phyloP scores from a whole-genome alignment of 1,139 yeast species.

The Maudiozyma humilis region DNA sequence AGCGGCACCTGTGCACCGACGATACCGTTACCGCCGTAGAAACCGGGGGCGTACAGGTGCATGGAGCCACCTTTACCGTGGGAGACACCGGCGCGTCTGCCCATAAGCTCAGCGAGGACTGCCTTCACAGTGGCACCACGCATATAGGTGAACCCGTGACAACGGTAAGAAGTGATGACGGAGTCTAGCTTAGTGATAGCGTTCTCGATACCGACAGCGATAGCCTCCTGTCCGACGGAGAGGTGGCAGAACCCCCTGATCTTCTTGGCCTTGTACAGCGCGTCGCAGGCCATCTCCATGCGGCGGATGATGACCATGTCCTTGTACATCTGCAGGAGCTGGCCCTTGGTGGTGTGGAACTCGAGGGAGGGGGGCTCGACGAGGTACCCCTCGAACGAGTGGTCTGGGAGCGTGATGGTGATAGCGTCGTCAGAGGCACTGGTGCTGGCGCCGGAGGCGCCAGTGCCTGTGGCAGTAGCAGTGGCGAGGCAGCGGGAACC shows the following conservation, averaged over 20 bases:
- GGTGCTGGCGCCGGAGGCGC: slow-evolving; percentile 34
- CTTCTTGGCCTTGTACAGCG: slow-evolving; percentile 94
- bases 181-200: slow-evolving; percentile 82
- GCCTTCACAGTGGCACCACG: slow-evolving; percentile 89
- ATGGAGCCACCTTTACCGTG: slow-evolving; percentile 98
- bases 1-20: slow-evolving; percentile 99
- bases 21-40: slow-evolving; percentile 98
- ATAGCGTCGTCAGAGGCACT: slow-evolving; percentile 13
- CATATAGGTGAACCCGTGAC: slow-evolving; percentile 96
- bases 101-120: slow-evolving; percentile 93
- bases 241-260: slow-evolving; percentile 98
- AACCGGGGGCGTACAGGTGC: slow-evolving; percentile 95
- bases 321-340: slow-evolving; percentile 86
- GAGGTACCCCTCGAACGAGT: slow-evolving; percentile 79
- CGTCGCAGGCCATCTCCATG: slow-evolving; percentile 98
- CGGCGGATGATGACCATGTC: slow-evolving; percentile 92
- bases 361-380: slow-evolving; percentile 66
- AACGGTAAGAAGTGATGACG: slow-evolving; percentile 92
- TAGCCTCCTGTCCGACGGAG: slow-evolving; percentile 98
- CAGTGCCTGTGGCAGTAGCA: background rate
- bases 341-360: slow-evolving; percentile 71
- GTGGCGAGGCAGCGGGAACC: too few species aligned
- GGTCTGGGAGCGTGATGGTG: slow-evolving; percentile 56
- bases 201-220: slow-evolving; percentile 95
- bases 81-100: slow-evolving; percentile 90